Base-by-base conservation (phyloP, 1,284 basidiomycete species). In the Coniferiporia sulphurascens region DNA sequence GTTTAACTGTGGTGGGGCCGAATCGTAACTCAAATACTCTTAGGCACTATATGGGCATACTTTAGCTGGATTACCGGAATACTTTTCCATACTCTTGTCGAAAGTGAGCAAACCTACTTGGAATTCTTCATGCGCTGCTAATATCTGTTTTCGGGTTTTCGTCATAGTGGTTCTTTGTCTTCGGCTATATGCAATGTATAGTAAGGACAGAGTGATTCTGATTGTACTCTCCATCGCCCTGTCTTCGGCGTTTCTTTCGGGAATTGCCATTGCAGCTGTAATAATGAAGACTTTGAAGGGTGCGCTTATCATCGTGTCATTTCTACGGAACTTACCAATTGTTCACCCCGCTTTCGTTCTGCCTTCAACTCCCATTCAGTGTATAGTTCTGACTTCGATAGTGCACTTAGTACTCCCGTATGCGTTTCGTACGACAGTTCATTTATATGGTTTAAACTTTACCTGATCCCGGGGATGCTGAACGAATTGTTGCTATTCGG, bases 101-200 rank as follows among this genome's bases (percentile, higher is more conserved):
- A 46, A 9, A 46, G 44, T 46, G 17, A n/a, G 44, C 17, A 15
- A 41, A 27, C 27, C 27, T 41, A 15, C 13, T 19, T 46, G 12
- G 17, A 17, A n/a, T n/a, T 46, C 9, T 21, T n/a, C 17, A 46
- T n/a, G n/a, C 3, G 3, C 44, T 12, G 3, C 44, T 8, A 46
- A 17, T 9, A 19, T 19, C 44, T 46, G 15, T 3, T n/a, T n/a
- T 8, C 8, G 17, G 8, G n/a, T n/a, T n/a, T 46, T n/a, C 17
- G 19, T 41, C 15, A 41, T 19, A 52, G 51, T 17, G 51, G 38
- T 34, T 35, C 34, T 52, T n/a, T 15, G 32, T n/a, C 13, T 52
- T 36, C 27, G 51, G n/a, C 13, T 52, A 17, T 52, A 52, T 38
- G 51, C 51, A 36, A 52, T 52, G 34, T 52, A 52, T 19, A 21